These are phyloP conservation scores for Agrocybe pediades DNA, from an alignment of 768 basidiomycete species.

Conservation along the genomic window DNA sequence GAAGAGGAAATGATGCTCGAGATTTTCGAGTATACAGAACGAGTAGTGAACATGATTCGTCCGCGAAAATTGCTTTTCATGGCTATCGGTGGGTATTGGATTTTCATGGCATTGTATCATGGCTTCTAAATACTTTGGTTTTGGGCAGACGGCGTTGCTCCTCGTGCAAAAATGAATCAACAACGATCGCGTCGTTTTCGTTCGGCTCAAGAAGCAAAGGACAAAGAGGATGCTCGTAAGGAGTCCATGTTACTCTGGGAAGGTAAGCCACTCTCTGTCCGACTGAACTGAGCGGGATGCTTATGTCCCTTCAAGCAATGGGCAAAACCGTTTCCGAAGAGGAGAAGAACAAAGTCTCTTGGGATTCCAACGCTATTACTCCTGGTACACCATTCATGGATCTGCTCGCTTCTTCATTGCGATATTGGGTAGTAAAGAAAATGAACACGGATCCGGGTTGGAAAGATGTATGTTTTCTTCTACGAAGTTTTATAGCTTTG, in stretches of 20 bases:
- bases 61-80: slow-evolving; percentile 96
- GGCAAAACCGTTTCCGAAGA: slow-evolving; percentile 83
- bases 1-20: slow-evolving; percentile 99
- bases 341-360: slow-evolving; percentile 80
- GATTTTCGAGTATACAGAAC: slow-evolving; percentile 94
- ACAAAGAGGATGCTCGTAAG: slow-evolving; percentile 86
- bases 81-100: slow-evolving; percentile 94
- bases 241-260: slow-evolving; percentile 87
- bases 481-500: background rate
- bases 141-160: slow-evolving; percentile 87
- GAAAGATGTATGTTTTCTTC: slow-evolving; percentile 68
- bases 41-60: slow-evolving; percentile 95
- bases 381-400: slow-evolving; percentile 99
- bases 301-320: slow-evolving; percentile 64
- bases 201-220: slow-evolving; percentile 90
- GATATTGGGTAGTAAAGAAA: slow-evolving; percentile 97
- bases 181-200: slow-evolving; percentile 97
- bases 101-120: slow-evolving; percentile 98
- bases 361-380: slow-evolving; percentile 99
- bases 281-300: background rate
- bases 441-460: slow-evolving; percentile 95
- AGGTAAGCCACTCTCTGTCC: slow-evolving; percentile 44
- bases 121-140: slow-evolving; percentile 32
- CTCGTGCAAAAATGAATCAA: slow-evolving; percentile 99
- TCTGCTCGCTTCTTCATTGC: slow-evolving; percentile 80